phyloP scores from a whole-genome alignment of 805 yeast genomes.

The Candida tammaniensis region DNA sequence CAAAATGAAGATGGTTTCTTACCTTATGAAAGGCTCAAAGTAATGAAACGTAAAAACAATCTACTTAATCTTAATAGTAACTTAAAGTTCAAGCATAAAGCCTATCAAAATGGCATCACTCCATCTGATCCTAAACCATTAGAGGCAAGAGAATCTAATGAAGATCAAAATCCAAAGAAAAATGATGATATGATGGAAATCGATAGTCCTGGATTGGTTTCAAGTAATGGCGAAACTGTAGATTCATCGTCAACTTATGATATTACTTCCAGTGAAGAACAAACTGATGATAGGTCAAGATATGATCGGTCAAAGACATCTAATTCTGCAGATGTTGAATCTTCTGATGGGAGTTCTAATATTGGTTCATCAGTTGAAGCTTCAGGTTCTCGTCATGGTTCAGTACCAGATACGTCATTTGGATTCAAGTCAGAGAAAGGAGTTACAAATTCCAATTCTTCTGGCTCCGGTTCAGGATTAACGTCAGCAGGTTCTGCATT shows the following conservation, averaged over 20 bases:
- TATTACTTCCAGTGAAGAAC: constrained; percentile 15
- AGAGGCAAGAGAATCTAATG: constrained; percentile 3
- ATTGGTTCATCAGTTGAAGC: neutral
- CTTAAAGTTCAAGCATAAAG: constrained; percentile 9
- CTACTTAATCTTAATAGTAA: constrained; percentile 1
- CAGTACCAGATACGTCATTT: neutral
- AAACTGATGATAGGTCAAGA: constrained; percentile 7
- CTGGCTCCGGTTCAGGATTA: constrained; percentile 9
- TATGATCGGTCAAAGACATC: constrained; percentile 4
- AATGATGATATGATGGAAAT: constrained; percentile 11
- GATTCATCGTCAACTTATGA: constrained; percentile 11
- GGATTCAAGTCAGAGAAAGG: constrained; percentile 3
- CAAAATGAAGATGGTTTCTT: constrained; percentile 15
- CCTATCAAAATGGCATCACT: constrained; percentile 18
- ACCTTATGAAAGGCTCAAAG: constrained; percentile 25
- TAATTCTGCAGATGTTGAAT: constrained; percentile 6
- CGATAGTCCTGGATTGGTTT: constrained; percentile 10
- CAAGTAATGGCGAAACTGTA: constrained; percentile 10
- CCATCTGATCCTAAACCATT: constrained; percentile 20
- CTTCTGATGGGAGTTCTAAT: constrained; percentile 5
- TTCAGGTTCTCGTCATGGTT: constrained; percentile 2
- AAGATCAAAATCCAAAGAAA: constrained; percentile 1
- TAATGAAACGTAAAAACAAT: constrained; percentile 19
- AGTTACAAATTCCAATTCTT: constrained; percentile 6
- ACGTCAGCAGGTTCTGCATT: constrained; percentile 6